Base-by-base conservation (phyloP, 2,329 filamentous ascomycete genomes). In the Hansfordia pulvinata region DNA sequence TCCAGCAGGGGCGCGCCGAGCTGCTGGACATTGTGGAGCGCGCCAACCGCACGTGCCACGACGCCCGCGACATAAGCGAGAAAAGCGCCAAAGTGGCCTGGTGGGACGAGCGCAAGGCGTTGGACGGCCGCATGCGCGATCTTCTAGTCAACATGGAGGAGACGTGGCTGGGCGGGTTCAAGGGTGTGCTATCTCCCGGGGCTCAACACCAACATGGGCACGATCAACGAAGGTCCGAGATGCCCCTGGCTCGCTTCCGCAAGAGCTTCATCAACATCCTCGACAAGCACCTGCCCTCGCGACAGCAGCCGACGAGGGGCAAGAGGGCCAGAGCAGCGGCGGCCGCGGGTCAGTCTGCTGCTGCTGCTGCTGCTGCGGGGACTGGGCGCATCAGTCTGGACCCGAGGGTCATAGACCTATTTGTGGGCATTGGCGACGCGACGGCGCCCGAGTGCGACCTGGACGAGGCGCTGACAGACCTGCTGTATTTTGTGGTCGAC, bases 401-500 rank as follows among this genome's bases (percentile, higher is more conserved):
- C 30, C 53, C 59, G 6, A 54, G 69, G 10, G 79, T 96, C 11
- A 55, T 96, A 24, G 85, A 93, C 40, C 58, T 98, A 1, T 96
- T 98, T 40, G 68, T 93, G 32, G 83, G 83, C 0, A 65, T 98
- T 1, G 84, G 84, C 4, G 73, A 83, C 41, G 69, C 82, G 3
- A 69, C 69, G 0, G 64, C 68, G 6, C 68, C 75, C 2, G 70
- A 75, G 6, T 55, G 60, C 31, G 84, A 93, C 35, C 66, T 92
- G 13, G 88, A 96, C 35, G 88, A 96, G 42, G 73, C 78, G 1
- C 58, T 98, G n/a, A 84, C 78, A 38, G 90, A 98, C 47, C 59
- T 98, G 16, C 67, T 98, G 4, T 96, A 94, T 54, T 96, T 96
- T 46, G 81, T 96, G 2, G 77, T 98, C 5, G 90, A 98, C 42